Conservation (phyloP, 2,329 filamentous ascomycete species). For the Fusarium neocosmosporiellum region DNA sequence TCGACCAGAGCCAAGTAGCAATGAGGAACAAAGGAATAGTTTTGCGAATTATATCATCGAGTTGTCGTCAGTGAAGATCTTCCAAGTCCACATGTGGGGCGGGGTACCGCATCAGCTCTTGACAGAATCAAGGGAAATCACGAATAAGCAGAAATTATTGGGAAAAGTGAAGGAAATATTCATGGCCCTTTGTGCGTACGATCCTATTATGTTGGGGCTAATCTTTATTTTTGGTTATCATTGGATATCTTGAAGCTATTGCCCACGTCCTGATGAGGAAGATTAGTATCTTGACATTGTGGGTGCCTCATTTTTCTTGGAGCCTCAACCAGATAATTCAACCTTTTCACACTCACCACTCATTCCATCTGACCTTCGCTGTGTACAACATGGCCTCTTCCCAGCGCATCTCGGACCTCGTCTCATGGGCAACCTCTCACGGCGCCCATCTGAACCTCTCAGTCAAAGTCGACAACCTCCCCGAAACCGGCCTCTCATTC, state of each 20-base stretch:
- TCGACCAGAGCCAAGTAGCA: neutral
- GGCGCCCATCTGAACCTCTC: conserved; percentile 62
- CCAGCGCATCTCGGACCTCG: conserved; percentile 49
- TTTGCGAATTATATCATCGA: neutral
- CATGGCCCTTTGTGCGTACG: neutral
- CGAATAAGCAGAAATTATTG: neutral
- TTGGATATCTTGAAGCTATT: neutral
- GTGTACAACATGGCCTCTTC: conserved; percentile 20
- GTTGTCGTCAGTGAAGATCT: neutral
- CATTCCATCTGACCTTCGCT: neutral
- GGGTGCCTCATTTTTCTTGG: neutral
- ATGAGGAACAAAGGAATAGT: neutral
- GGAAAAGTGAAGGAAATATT: neutral
- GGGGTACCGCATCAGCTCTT: neutral
- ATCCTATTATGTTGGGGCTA: neutral
- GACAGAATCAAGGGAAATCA: neutral
- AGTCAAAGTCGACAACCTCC: conserved; percentile 64
- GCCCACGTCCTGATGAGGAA: neutral
- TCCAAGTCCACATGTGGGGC: neutral
- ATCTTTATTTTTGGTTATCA: neutral
- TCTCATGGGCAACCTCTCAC: conserved; percentile 60
- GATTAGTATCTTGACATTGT: neutral
- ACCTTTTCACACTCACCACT: neutral
- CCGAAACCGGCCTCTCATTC: conserved; percentile 65
- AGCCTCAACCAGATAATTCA: neutral